These are phyloP conservation scores for Fraxinus americana DNA, from an alignment of 257 asterid genomes.

Conservation along the genomic window DNA sequence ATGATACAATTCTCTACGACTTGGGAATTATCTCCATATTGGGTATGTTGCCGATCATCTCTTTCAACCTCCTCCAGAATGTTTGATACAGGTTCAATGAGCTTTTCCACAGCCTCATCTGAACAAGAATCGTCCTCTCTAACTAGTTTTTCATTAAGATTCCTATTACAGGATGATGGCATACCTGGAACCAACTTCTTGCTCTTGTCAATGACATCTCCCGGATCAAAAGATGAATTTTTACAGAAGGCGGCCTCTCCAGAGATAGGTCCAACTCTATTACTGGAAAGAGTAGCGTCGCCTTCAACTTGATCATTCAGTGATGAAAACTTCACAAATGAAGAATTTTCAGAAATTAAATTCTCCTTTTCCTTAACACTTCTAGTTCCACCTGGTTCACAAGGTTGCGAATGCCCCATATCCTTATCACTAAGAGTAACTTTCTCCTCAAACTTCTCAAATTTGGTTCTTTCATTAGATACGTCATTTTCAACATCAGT, in stretches of 20 bases:
- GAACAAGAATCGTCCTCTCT: constrained; percentile 15
- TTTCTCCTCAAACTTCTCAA: constrained; percentile 22
- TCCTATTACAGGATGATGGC: constrained; percentile 10
- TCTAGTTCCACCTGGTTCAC: constrained; percentile 22
- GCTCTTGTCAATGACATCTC: constrained; percentile 18
- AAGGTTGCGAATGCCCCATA: constrained; percentile 19
- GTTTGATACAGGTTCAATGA: constrained; percentile 20
- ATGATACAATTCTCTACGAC: constrained; percentile 35
- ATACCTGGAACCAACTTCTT: constrained; percentile 20
- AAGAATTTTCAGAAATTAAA: constrained; percentile 25
- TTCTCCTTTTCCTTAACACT: constrained; percentile 23
- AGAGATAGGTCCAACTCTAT: constrained; percentile 20
- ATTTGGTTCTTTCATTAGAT: constrained; percentile 11
- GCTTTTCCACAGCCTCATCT: constrained; percentile 2
- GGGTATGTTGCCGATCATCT: constrained; percentile 25
- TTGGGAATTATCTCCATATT: constrained; percentile 19
- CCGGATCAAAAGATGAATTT: constrained; percentile 14
- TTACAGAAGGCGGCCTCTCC: constrained; percentile 21
- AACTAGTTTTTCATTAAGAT: constrained; percentile 21
- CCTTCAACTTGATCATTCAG: constrained; percentile 4
- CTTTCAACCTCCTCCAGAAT: constrained; percentile 26
- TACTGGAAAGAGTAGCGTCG: constrained; percentile 10
- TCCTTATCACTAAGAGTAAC: constrained; percentile 17
- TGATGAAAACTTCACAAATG: constrained; percentile 15
- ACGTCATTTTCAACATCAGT: constrained; percentile 16